Evolutionary conservation across 305 asterid species (phyloP).

Genomic region (Rubia occidens): DNA sequence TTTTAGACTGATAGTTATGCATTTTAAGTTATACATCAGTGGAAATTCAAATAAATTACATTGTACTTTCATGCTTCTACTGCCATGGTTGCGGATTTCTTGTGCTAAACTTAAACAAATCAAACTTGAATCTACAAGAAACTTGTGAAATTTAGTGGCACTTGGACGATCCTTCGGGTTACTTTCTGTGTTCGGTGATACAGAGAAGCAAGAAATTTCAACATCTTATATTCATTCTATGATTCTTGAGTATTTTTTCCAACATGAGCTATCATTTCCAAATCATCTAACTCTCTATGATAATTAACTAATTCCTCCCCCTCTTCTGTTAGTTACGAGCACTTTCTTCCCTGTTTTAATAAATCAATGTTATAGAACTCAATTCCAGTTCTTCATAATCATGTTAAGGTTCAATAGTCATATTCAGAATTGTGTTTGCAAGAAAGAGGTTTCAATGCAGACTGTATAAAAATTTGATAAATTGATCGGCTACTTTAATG

Average conservation of each 20-base stretch:
- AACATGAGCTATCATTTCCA: slow-evolving; percentile 1
- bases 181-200: slow-evolving; percentile 53
- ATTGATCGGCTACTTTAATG: too few relatives aligned
- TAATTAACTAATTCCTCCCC: slow-evolving; percentile 19
- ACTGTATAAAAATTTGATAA: too few relatives aligned
- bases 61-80: neutral
- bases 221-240: slow-evolving; percentile 31
- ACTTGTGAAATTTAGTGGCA: slow-evolving; percentile 42
- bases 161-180: slow-evolving; percentile 67
- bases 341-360: slow-evolving; percentile 17
- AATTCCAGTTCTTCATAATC: neutral
- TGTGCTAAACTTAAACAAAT: slow-evolving; percentile 21
- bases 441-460: too few relatives aligned
- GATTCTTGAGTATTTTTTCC: slow-evolving; percentile 20
- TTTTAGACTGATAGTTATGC: neutral
- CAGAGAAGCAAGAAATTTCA: slow-evolving; percentile 43
- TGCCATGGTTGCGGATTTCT: slow-evolving; percentile 4
- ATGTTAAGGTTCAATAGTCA: neutral
- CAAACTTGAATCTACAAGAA: slow-evolving; percentile 33
- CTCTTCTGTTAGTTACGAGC: slow-evolving; percentile 19
- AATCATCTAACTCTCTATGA: slow-evolving; percentile 10
- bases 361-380: neutral
- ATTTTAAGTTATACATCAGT: neutral
- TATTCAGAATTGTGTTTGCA: too few relatives aligned
- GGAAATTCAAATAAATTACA: slow-evolving; percentile 1